Evolutionary conservation across 23 red algal genomes (phyloP).

Genomic region (Gracilaria gracilis): DNA sequence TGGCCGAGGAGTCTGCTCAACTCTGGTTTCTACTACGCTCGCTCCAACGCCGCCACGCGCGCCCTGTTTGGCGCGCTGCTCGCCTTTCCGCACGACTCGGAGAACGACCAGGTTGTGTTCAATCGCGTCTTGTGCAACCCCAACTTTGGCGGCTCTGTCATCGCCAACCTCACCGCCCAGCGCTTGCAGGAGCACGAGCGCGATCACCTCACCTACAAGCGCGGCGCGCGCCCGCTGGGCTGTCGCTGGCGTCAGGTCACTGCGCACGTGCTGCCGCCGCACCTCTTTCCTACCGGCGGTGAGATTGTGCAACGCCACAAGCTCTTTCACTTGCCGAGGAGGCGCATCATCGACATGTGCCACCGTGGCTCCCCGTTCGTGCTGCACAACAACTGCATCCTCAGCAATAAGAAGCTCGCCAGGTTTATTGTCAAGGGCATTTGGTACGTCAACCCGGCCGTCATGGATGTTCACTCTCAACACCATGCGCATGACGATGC

Average conservation of each 20-base stretch:
- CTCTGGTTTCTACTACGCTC: slow-evolving; percentile 46
- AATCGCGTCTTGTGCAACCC: slow-evolving; percentile 48
- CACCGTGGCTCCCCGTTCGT: neutral
- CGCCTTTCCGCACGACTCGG: slow-evolving; percentile 7
- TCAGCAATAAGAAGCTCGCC: slow-evolving; percentile 38
- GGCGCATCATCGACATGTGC: slow-evolving; percentile 32
- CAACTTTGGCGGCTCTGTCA: slow-evolving; percentile 13
- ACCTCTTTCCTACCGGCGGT: slow-evolving; percentile 35
- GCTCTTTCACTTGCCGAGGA: slow-evolving; percentile 33
- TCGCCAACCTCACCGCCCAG: neutral
- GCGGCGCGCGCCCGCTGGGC: neutral
- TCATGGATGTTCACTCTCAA: neutral
- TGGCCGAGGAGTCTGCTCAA: slow-evolving; percentile 52
- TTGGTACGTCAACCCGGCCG: slow-evolving; percentile 40
- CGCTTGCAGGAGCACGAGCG: neutral
- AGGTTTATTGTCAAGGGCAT: slow-evolving; percentile 60
- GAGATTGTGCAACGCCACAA: slow-evolving; percentile 15
- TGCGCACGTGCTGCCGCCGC: slow-evolving; percentile 15
- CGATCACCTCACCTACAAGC: too few relatives aligned
- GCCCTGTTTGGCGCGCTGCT: slow-evolving; percentile 32
- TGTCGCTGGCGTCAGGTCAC: slow-evolving; percentile 17
- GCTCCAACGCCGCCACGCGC: neutral
- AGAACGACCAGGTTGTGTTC: slow-evolving; percentile 56
- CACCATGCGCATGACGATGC: neutral
- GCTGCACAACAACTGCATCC: slow-evolving; percentile 59